Evolutionary conservation across 257 asterid genomes (phyloP).

Genomic region (Datura wrightii): DNA sequence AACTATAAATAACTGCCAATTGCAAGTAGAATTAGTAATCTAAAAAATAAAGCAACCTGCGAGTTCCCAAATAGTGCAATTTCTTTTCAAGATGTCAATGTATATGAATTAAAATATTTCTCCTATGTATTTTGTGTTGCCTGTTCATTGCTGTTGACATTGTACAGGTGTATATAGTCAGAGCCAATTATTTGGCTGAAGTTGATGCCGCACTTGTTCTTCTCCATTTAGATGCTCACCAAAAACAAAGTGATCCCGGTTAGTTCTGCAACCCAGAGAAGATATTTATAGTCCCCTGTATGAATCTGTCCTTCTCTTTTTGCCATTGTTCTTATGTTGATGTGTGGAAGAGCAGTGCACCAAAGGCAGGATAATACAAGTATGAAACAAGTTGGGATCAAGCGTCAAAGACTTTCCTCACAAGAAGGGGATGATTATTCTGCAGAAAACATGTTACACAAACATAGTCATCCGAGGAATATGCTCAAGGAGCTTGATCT

Average conservation of each 20-base stretch:
- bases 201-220: conserved; percentile 61
- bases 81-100: not conserved
- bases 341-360: conserved; percentile 37
- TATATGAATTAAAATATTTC: not conserved
- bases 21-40: not conserved
- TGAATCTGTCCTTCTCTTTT: not conserved
- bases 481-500: not conserved
- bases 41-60: not conserved
- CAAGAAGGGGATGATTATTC: not conserved
- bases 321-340: not conserved
- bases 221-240: conserved; percentile 43
- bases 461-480: conserved; percentile 20
- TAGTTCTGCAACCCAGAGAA: not conserved
- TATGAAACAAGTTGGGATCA: conserved; percentile 19
- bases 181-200: conserved; percentile 47
- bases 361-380: conserved; percentile 25
- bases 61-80: not conserved
- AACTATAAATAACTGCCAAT: not conserved
- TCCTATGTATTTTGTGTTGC: not conserved
- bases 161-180: conserved; percentile 51
- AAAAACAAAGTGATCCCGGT: conserved; percentile 29
- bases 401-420: conserved; percentile 6
- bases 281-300: not conserved
- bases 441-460: not conserved
- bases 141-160: not conserved